Evolutionary conservation across 202 grass and related monocot genomes (phyloP).

Genomic region (Schoenoplectus tabernaemontani): DNA sequence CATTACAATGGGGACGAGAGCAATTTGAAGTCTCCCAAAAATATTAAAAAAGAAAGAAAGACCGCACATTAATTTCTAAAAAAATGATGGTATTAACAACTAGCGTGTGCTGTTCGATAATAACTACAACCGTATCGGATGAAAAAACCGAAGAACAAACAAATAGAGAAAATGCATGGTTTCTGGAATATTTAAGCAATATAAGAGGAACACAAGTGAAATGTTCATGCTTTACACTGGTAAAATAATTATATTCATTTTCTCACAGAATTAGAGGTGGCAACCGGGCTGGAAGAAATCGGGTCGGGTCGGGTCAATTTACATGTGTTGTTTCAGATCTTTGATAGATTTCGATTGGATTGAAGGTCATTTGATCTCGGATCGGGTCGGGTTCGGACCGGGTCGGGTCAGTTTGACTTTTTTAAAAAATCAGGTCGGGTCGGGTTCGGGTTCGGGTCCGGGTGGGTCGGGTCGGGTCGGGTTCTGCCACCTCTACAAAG

Average conservation of each 20-base stretch:
- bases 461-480: no score
- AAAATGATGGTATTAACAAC: neutral
- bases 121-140: neutral
- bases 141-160: neutral
- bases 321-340: no score
- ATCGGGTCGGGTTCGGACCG: no score
- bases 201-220: neutral
- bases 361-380: no score
- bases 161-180: neutral
- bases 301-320: no score
- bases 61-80: neutral
- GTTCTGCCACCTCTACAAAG: no score
- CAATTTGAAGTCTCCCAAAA: neutral
- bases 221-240: neutral
- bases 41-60: neutral
- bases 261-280: no score
- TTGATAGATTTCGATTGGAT: no score
- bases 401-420: no score
- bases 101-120: neutral
- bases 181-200: neutral
- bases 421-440: no score
- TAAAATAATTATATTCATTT: neutral
- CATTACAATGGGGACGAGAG: neutral
- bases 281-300: no score
- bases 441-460: no score